Percentiles rank a stretch among this genome's conserved stretches.
These are phyloP conservation scores for Cynara cardunculus DNA, from an alignment of 129 eudicot genomes.

Conservation along the genomic window DNA sequence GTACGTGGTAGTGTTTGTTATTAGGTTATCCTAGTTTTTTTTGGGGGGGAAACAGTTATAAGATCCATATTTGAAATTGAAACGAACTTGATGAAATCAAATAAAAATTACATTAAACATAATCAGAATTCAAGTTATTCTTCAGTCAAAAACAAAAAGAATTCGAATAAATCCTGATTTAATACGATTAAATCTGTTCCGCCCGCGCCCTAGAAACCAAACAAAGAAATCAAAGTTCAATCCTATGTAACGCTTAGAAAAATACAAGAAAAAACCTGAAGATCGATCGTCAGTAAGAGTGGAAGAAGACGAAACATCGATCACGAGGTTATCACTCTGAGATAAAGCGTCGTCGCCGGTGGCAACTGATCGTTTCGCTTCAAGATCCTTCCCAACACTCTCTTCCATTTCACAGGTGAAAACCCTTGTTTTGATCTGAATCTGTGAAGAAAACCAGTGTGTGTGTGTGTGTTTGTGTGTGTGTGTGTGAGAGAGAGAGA, in stretches of 20 bases:
- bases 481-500: not conserved
- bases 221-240: not conserved
- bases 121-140: not conserved
- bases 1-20: not conserved
- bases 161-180: not conserved
- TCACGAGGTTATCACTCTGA: slow-evolving; percentile 7
- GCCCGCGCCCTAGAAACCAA: not conserved
- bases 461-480: not conserved
- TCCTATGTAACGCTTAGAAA: not conserved
- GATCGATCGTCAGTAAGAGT: slow-evolving; percentile 5
- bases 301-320: slow-evolving; percentile 5
- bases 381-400: not conserved
- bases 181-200: not conserved
- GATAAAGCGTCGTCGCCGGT: not conserved
- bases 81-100: not conserved
- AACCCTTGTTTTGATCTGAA: slow-evolving; percentile 32
- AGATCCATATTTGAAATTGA: not conserved
- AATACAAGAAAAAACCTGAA: slow-evolving; percentile 19
- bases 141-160: not conserved
- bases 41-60: not conserved
- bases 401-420: slow-evolving; percentile 16
- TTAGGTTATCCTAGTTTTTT: not conserved
- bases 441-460: not conserved
- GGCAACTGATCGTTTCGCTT: not conserved
- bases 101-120: not conserved